Percentiles rank a stretch among this genome's conserved stretches.
phyloP scores from a whole-genome alignment of 768 basidiomycete genomes.

The Boletus sensibilis region DNA sequence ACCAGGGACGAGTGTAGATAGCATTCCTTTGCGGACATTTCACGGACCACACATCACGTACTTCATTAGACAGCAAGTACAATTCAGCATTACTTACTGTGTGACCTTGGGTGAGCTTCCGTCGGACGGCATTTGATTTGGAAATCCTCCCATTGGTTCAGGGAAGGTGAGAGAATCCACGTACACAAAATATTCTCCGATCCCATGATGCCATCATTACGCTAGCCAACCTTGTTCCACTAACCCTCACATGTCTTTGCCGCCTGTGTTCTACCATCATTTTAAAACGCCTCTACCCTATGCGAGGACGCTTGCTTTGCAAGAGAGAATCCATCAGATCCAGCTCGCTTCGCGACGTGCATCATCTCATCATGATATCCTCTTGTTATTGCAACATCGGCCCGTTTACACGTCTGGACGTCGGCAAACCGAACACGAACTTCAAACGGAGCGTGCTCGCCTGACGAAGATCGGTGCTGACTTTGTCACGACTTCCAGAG shows the following conservation, averaged over 20 bases:
- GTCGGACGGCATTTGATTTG: background rate
- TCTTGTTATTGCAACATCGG: slow-evolving; percentile 83
- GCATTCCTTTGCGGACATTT: slow-evolving; percentile 1
- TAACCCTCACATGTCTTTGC: slow-evolving; percentile 32
- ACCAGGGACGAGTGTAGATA: background rate
- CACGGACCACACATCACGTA: background rate
- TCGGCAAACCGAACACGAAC: slow-evolving; percentile 65
- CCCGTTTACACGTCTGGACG: slow-evolving; percentile 97
- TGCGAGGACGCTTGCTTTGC: slow-evolving; percentile 59
- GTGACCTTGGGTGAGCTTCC: background rate
- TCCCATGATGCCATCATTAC: background rate
- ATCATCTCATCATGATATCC: slow-evolving; percentile 53
- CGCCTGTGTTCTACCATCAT: slow-evolving; percentile 74
- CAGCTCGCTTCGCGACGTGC: slow-evolving; percentile 56
- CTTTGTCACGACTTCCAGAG: slow-evolving; percentile 77
- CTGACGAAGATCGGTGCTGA: slow-evolving; percentile 83
- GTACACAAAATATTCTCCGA: background rate
- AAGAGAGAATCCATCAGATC: slow-evolving; percentile 66
- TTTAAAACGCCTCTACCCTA: slow-evolving; percentile 83
- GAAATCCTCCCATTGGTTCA: background rate
- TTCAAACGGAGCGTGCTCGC: slow-evolving; percentile 58
- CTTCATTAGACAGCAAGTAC: background rate
- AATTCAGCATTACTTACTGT: background rate
- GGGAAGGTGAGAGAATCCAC: background rate
- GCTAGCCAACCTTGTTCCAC: background rate